These are phyloP conservation scores for Cystofilobasidium ferigula DNA, from an alignment of 768 basidiomycete species.

Conservation along the genomic window DNA sequence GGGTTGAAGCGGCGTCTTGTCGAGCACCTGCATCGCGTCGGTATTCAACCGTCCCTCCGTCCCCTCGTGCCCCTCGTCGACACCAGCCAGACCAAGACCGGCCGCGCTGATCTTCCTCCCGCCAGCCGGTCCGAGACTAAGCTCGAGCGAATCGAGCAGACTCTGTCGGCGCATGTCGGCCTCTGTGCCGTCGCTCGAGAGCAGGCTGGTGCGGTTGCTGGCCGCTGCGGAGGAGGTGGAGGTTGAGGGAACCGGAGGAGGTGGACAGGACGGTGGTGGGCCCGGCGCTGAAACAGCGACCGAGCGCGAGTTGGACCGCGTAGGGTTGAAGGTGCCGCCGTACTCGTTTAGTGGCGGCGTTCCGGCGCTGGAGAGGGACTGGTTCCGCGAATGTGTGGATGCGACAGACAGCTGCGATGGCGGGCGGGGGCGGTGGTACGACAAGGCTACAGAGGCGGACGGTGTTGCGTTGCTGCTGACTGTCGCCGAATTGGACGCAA, in stretches of 20 bases:
- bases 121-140: neutral
- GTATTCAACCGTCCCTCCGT: neutral
- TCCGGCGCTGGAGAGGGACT: neutral
- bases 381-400: neutral
- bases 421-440: neutral
- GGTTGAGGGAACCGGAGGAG: neutral
- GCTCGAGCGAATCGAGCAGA: constrained; percentile 6
- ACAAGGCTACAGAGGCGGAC: neutral
- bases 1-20: neutral
- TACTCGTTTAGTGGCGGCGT: neutral
- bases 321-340: neutral
- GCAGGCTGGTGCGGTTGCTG: neutral
- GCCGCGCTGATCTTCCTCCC: neutral
- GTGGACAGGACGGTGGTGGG: neutral
- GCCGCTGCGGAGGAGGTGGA: neutral
- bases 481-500: neutral
- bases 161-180: neutral
- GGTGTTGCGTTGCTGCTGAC: neutral
- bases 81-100: neutral
- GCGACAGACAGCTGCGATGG: neutral
- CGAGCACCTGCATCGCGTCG: neutral
- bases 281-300: neutral
- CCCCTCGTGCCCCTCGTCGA: neutral
- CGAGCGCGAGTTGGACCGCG: neutral
- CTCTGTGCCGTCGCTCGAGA: neutral